Percentiles rank a stretch among this genome's conserved stretches.
phyloP scores from a whole-genome alignment of 225 moss, liverwort and hornwort species.

The Straminergon stramineum region DNA sequence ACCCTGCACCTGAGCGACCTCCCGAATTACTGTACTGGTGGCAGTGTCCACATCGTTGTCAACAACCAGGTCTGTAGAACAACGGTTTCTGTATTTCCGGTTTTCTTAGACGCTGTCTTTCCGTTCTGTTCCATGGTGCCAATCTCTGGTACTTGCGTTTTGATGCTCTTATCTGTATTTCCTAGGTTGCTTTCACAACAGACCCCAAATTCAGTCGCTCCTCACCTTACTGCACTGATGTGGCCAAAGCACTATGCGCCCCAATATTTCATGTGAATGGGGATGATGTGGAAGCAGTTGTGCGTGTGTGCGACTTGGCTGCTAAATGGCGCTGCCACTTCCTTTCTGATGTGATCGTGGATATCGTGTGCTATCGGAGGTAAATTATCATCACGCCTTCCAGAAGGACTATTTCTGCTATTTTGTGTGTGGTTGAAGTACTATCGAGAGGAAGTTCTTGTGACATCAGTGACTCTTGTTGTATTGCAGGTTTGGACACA shows the following conservation, averaged over 20 bases:
- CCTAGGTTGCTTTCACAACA: constrained; percentile 85
- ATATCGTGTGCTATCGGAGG: constrained; percentile 82
- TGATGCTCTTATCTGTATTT: neutral
- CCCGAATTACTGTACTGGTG: constrained; percentile 75
- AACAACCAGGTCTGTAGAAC: constrained; percentile 54
- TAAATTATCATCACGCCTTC: neutral
- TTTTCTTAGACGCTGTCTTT: neutral
- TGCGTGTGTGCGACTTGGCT: constrained; percentile 74
- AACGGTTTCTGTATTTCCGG: neutral
- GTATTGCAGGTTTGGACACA: constrained; percentile 68
- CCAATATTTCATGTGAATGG: constrained; percentile 91
- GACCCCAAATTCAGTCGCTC: constrained; percentile 85
- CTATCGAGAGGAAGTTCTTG: neutral
- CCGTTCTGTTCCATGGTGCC: neutral
- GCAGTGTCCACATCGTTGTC: constrained; percentile 74
- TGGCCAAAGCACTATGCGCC: constrained; percentile 72
- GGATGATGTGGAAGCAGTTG: constrained; percentile 85
- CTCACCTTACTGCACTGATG: constrained; percentile 83
- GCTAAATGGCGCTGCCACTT: constrained; percentile 69
- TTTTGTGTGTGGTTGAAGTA: neutral
- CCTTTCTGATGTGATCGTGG: constrained; percentile 70
- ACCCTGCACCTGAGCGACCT: constrained; percentile 86
- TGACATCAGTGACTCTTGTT: neutral
- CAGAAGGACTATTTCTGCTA: neutral
- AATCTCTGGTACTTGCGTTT: neutral